These are phyloP conservation scores for Leishmania arabica DNA, from an alignment of 208 protist genomes.

Conservation along the genomic window DNA sequence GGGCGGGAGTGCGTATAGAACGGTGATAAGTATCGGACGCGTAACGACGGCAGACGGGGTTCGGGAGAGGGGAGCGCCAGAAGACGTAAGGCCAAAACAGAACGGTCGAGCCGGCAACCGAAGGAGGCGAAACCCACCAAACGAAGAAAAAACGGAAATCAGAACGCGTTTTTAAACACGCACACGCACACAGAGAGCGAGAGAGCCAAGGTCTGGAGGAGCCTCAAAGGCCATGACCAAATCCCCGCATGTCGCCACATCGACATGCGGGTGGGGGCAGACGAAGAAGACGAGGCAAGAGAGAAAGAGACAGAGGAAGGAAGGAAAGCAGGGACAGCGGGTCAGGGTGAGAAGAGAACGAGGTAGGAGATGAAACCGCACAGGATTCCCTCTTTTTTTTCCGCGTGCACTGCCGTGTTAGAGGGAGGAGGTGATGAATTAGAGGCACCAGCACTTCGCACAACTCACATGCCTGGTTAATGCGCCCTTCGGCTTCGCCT, in stretches of 20 bases:
- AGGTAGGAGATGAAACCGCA: background rate
- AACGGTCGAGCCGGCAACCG: conserved; percentile 8
- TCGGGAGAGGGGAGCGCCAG: background rate
- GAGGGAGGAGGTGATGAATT: background rate
- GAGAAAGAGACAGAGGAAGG: background rate
- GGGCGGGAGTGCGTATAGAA: too few relatives aligned
- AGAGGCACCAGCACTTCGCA: background rate
- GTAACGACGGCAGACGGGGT: background rate
- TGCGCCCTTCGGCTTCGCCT: background rate
- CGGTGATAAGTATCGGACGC: background rate
- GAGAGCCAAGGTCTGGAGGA: background rate
- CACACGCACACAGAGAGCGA: background rate
- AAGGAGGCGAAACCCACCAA: conserved; percentile 10
- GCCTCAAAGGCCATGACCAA: background rate
- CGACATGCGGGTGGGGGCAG: background rate
- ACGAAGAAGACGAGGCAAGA: background rate
- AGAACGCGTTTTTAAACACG: background rate
- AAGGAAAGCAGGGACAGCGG: background rate
- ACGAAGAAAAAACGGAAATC: background rate
- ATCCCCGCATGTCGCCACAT: background rate
- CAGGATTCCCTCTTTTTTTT: background rate
- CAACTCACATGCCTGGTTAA: background rate
- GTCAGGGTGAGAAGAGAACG: background rate
- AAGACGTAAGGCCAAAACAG: background rate
- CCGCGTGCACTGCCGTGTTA: background rate